Evolutionary conservation across 345 rosid species (phyloP).

Genomic region (Heritiera fomes): DNA sequence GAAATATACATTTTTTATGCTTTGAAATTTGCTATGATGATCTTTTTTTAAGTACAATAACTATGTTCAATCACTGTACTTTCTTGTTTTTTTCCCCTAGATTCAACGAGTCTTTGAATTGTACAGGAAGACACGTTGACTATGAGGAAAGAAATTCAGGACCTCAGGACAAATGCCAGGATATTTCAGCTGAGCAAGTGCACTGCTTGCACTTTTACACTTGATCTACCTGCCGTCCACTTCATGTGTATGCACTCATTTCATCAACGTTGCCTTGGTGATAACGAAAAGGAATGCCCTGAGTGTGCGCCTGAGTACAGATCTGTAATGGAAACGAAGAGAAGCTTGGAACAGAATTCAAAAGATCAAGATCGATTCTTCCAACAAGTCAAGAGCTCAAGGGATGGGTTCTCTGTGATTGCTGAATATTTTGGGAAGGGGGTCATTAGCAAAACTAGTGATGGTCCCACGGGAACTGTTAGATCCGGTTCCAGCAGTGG

Average conservation of each 20-base stretch:
- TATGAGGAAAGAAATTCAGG: slow-evolving; percentile 95
- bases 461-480: slow-evolving; percentile 35
- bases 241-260: slow-evolving; percentile 99
- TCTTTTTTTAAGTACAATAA: not conserved
- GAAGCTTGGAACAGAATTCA: slow-evolving; percentile 87
- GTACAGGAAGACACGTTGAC: slow-evolving; percentile 75
- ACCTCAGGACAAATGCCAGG: slow-evolving; percentile 90
- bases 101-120: slow-evolving; percentile 19
- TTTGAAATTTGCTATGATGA: not conserved
- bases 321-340: slow-evolving; percentile 86
- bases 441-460: slow-evolving; percentile 78
- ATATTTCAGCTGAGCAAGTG: slow-evolving; percentile 99
- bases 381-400: slow-evolving; percentile 83
- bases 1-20: not conserved
- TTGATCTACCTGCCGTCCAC: slow-evolving; percentile 96
- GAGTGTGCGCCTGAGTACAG: slow-evolving; percentile 94
- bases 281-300: slow-evolving; percentile 96
- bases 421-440: slow-evolving; percentile 98
- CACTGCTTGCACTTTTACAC: slow-evolving; percentile 91
- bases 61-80: not conserved
- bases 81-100: too few relatives aligned
- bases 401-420: slow-evolving; percentile 94
- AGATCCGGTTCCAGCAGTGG: slow-evolving; percentile 42
- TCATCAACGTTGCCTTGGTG: slow-evolving; percentile 97
- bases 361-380: slow-evolving; percentile 85